Evolutionary conservation across 2,329 filamentous ascomycete species (phyloP).

Genomic region (Thielaviopsis euricoi): DNA sequence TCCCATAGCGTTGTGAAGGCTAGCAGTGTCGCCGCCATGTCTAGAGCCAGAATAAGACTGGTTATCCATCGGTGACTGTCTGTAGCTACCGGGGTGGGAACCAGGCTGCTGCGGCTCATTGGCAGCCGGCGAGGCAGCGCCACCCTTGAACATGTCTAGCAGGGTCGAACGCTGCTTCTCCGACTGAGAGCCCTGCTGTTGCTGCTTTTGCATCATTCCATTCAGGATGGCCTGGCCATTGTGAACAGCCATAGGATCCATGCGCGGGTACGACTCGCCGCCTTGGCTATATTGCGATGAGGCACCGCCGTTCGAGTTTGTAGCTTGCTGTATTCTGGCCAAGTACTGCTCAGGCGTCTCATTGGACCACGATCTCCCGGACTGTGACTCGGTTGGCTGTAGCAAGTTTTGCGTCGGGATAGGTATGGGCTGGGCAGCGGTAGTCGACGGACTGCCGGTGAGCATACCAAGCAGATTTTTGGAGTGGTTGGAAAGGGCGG

Average conservation of each 20-base stretch:
- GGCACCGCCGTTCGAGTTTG: neutral
- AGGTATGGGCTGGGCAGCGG: neutral
- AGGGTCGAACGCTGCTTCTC: slow-evolving; percentile 30
- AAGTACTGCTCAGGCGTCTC: slow-evolving; percentile 5
- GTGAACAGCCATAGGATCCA: slow-evolving; percentile 10
- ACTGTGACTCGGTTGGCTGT: neutral
- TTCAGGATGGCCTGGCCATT: slow-evolving; percentile 8
- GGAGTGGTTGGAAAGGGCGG: slow-evolving; percentile 19
- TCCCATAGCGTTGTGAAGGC: slow-evolving; percentile 8
- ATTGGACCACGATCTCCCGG: slow-evolving; percentile 6
- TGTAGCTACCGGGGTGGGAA: slow-evolving; percentile 6
- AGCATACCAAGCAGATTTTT: slow-evolving; percentile 25
- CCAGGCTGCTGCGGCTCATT: slow-evolving; percentile 4
- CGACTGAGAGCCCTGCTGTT: slow-evolving; percentile 7
- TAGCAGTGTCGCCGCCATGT: slow-evolving; percentile 1
- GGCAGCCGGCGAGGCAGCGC: slow-evolving; percentile 7
- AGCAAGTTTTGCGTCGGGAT: neutral
- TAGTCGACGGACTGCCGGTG: slow-evolving; percentile 17
- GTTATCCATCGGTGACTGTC: slow-evolving; percentile 10
- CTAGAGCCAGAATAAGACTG: slow-evolving; percentile 3
- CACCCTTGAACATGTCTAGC: slow-evolving; percentile 37
- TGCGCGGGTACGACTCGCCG: neutral
- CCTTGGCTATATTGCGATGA: neutral
- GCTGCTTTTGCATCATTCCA: slow-evolving; percentile 10
- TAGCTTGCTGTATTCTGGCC: slow-evolving; percentile 4